These are phyloP conservation scores for Terfezia boudieri DNA, from an alignment of 495 filamentous ascomycete species.

Conservation along the genomic window DNA sequence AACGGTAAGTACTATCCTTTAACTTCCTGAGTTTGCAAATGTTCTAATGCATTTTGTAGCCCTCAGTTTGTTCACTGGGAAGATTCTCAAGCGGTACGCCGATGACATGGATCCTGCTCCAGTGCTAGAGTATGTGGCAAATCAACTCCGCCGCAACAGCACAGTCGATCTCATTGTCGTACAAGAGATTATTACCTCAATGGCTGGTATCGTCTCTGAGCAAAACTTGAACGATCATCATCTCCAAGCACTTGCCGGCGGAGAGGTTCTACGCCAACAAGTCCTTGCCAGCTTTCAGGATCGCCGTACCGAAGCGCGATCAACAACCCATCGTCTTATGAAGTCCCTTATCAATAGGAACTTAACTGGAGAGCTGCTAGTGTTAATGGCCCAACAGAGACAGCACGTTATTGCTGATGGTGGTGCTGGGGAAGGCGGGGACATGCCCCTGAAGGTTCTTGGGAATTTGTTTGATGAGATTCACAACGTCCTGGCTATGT, in stretches of 20 bases:
- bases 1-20: conserved; percentile 16
- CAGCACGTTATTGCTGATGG: conserved; percentile 44
- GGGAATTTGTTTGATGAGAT: conserved; percentile 77
- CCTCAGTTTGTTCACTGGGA: conserved; percentile 62
- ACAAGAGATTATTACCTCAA: conserved; percentile 65
- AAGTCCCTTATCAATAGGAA: conserved; percentile 30
- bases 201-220: conserved; percentile 78
- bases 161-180: conserved; percentile 72
- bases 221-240: conserved; percentile 70
- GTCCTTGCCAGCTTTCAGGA: conserved; percentile 59
- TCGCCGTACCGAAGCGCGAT: conserved; percentile 50
- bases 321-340: conserved; percentile 57
- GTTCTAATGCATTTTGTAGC: conserved; percentile 27
- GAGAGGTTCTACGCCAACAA: conserved; percentile 51
- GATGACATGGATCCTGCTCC: conserved; percentile 65
- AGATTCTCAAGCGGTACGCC: conserved; percentile 60
- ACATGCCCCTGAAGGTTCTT: conserved; percentile 49
- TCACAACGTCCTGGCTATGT: conserved; percentile 61
- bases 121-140: conserved; percentile 67
- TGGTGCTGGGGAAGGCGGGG: conserved; percentile 25
- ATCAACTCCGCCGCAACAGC: conserved; percentile 58
- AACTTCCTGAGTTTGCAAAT: not conserved
- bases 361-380: conserved; percentile 54
- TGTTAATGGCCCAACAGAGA: conserved; percentile 76
- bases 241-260: conserved; percentile 65